A percentile compares a stretch with the other conserved stretches of the same genome.
phyloP scores from a whole-genome alignment of 2,329 filamentous ascomycete genomes.

The Pseudogymnoascus sp. region DNA sequence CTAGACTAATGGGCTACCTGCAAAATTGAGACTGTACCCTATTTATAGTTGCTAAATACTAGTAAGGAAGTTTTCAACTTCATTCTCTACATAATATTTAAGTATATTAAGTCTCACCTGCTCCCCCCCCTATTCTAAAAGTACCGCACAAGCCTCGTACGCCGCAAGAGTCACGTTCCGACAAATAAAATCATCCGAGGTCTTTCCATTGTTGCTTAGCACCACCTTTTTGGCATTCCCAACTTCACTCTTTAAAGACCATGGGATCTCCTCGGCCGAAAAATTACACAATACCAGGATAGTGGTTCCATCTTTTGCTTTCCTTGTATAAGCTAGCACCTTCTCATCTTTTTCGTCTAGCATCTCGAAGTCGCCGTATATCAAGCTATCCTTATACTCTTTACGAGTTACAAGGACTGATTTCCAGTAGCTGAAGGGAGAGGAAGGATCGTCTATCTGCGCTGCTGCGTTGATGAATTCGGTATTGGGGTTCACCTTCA shows the following conservation, averaged over 20 bases:
- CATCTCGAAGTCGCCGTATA: constrained; percentile 56
- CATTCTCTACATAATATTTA: neutral
- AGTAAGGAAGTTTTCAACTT: neutral
- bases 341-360: constrained; percentile 40
- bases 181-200: neutral
- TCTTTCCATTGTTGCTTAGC: neutral
- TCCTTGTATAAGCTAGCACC: constrained; percentile 48
- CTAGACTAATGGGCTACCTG: neutral
- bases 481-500: constrained; percentile 58
- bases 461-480: constrained; percentile 48
- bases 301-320: constrained; percentile 20
- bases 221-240: neutral
- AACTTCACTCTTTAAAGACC: neutral
- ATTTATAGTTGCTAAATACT: neutral
- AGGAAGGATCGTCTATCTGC: constrained; percentile 39
- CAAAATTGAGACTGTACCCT: neutral
- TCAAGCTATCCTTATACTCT: constrained; percentile 49
- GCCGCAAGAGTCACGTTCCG: neutral
- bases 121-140: neutral
- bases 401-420: constrained; percentile 49
- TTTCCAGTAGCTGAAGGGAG: constrained; percentile 53
- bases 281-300: constrained; percentile 27
- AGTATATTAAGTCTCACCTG: neutral
- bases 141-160: neutral
- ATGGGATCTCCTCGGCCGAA: neutral